Conservation (phyloP, 2,329 filamentous ascomycete species). For the Zalaria sp. region DNA sequence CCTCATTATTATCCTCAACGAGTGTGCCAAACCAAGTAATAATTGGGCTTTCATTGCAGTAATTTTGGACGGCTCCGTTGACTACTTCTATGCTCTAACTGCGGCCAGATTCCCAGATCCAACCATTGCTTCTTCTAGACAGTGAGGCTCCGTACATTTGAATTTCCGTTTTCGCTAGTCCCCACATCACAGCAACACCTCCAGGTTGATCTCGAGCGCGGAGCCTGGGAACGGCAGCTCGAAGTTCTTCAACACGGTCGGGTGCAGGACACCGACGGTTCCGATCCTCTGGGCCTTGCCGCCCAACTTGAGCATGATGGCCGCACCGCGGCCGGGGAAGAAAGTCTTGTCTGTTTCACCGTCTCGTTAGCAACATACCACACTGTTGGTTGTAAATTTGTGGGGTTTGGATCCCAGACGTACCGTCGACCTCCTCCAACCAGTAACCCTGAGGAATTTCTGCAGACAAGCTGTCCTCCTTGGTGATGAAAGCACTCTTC, state of each 20-base stretch:
- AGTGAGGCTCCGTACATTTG: no score
- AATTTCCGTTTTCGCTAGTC: no score
- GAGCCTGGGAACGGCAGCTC: constrained; percentile 88
- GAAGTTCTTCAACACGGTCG: constrained; percentile 83
- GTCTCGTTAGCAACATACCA: constrained; percentile 3
- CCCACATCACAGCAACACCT: constrained; percentile 59
- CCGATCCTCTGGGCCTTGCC: constrained; percentile 62
- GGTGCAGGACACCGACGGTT: constrained; percentile 87
- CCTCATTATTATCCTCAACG: no score
- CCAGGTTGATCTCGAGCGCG: constrained; percentile 86
- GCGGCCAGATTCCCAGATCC: no score
- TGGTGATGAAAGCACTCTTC: constrained; percentile 62
- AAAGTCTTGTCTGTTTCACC: constrained; percentile 59
- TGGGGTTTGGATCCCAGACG: constrained; percentile 11
- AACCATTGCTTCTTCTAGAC: no score
- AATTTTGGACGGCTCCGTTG: no score
- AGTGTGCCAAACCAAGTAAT: no score
- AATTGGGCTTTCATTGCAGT: no score
- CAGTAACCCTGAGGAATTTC: constrained; percentile 54
- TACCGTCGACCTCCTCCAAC: constrained; percentile 80
- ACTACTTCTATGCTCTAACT: no score
- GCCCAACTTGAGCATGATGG: constrained; percentile 65
- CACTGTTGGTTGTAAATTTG: neutral
- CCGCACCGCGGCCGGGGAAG: constrained; percentile 78
- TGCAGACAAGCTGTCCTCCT: constrained; percentile 51